Evolutionary conservation across 441 rosid genomes (phyloP), one percentile per base, ranked within the genome.

Genomic region (Kokia cookei): DNA sequence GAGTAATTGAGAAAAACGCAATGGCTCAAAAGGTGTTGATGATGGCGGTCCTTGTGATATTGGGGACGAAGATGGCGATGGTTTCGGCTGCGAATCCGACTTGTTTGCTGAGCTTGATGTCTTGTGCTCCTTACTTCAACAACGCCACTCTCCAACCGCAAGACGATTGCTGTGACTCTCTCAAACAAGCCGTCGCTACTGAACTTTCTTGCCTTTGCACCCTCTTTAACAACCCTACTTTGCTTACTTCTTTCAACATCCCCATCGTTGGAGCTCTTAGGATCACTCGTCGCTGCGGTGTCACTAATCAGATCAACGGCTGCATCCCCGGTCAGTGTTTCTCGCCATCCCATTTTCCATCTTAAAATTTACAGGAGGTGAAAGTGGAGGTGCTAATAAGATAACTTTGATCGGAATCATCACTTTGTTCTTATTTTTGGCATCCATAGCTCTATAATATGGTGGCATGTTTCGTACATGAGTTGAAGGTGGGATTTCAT

Each of bases 121-220:
- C 87, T 0, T 95, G 99, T 78, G 77, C 17, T 57, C 1, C 2
- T 2, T 83, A 66, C 78, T 76, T 59, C 86, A 51, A 5, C 58
- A 84, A 81, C 78, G 22, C 83, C 61, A 87, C 85, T 0, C 13
- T 71, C 12, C 74, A 19, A 4, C 95, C 93, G 7, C 75, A 87
- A 50, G 74, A 3, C 66, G 22, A 3, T 32, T 90, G 95, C 84
- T 90, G 95, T 77, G 55, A 58, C 72, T 62, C 88, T 29, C 80
- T 91, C 79, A 89, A 63, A 73, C 69, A 87, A 0, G 84, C 90
- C 0, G 87, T 79, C 13, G 7, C 13, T 0, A 79, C 63, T 0
- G 81, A 89, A 1, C 78, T 75, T 22, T 0, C 48, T 43, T 91
- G 96, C 82, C 88, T 91, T 77, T 89, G 96, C 84, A 77, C 62